Base-by-base conservation (phyloP, 2,329 filamentous ascomycete genomes). In the Ramularia collo-cygni region DNA sequence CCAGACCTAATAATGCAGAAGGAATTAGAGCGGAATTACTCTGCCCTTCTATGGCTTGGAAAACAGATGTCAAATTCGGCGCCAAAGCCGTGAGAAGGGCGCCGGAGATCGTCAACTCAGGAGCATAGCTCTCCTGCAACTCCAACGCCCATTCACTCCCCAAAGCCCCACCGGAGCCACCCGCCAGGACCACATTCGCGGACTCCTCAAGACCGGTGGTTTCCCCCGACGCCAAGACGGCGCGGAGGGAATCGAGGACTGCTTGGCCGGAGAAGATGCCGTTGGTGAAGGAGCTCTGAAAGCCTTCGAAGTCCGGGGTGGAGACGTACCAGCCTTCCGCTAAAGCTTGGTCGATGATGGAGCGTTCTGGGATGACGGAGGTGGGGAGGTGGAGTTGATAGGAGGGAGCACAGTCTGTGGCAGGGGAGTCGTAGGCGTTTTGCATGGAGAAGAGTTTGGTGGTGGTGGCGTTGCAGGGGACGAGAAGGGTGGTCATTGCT, bases 151-250 rank as follows among this genome's bases (percentile, higher is more conserved):
- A 72, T 17, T 68, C 69, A 2, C 60, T 66, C 0, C 72, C 71
- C 12, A 76, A 44, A 2, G 67, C 65, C 4, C 73, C 74, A 3
- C 74, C 74, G 0, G 69, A 74, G 47, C 76, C 77, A 0, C 74
- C 74, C 70, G 70, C 75, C 39, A 75, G 49, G 2, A 63, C 61
- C 19, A 45, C 31, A 63, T 49, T 5, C 44, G 58, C 34, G 33
- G 34, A 16, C 33, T 21, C 8, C 3, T 37, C 30, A 15, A 35
- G 35, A 2, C 39, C 40, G 10, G 31, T 45, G 29, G 36, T 47
- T 17, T 28, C 43, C 12, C 30, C 31, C 3, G 12, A 42, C 36
- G 18, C 42, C 15, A 65, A 42, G 2, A 61, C 56, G 4, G 66
- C 66, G 4, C 69, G 63, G 3, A 69, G 48, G 3, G 53, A 52